phyloP scores from a whole-genome alignment of 208 protist genomes.

The Acanthamoeba healyi region DNA sequence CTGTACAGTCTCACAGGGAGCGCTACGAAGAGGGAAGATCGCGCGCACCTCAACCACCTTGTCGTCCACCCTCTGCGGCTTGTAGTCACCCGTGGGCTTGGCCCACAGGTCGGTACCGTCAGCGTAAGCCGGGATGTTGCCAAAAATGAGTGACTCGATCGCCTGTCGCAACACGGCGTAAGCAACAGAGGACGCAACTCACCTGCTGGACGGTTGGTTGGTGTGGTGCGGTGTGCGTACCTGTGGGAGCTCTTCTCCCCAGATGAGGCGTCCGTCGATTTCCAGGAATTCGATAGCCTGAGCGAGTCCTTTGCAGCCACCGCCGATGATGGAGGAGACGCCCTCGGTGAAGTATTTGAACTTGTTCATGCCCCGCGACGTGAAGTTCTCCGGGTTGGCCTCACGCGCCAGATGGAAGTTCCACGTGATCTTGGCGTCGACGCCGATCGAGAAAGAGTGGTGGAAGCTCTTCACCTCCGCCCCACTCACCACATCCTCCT shows the following conservation, averaged over 20 bases:
- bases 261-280: slow-evolving; percentile 35
- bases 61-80: slow-evolving; percentile 61
- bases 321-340: slow-evolving; percentile 63
- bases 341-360: slow-evolving; percentile 71
- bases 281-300: slow-evolving; percentile 62
- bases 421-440: slow-evolving; percentile 71
- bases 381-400: slow-evolving; percentile 72
- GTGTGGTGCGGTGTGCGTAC: background rate
- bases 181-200: background rate
- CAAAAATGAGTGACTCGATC: slow-evolving; percentile 61
- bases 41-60: slow-evolving; percentile 13
- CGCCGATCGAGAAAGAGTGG: slow-evolving; percentile 56
- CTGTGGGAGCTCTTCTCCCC: slow-evolving; percentile 51
- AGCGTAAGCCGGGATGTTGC: slow-evolving; percentile 66
- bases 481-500: slow-evolving; percentile 16
- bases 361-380: slow-evolving; percentile 73
- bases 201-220: background rate
- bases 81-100: slow-evolving; percentile 56
- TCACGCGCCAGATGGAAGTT: slow-evolving; percentile 66
- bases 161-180: background rate
- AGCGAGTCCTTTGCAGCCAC: slow-evolving; percentile 32
- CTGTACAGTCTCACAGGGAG: background rate
- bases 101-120: slow-evolving; percentile 70
- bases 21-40: background rate
- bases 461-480: slow-evolving; percentile 69